Evolutionary conservation across 2,329 filamentous ascomycete genomes (phyloP), one percentile per base, ranked within the genome.

Genomic region (Annulohypoxylon truncatum): DNA sequence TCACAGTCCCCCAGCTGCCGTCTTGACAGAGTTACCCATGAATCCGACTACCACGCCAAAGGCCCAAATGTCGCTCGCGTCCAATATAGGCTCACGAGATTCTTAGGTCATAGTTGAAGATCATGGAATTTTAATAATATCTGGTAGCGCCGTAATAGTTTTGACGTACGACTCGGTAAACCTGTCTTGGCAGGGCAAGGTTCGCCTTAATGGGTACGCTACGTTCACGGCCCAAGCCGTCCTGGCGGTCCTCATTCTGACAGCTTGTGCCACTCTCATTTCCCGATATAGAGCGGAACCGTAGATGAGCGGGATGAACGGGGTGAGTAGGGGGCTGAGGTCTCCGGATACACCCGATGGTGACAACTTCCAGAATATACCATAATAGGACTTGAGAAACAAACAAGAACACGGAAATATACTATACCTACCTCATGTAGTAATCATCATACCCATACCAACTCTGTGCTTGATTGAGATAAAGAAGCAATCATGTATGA

Each of bases 161-260:
- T 35, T 26, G 42, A 52, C 33, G 40, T 47, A 58, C 28, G 53
- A 67, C 46, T 66, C 58, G 31, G 8, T 46, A 12, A 12, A 33
- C 40, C 15, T 35, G 12, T 18, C 64, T 66, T 68, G 64, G 69
- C 67, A 71, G 65, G 67, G 67, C 61, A 69, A 53, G 58, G 64
- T 68, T 68, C 24, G 26, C 13, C 26, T 46, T 61, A 61, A 59
- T 57, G 15, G 44, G 26, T 46, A n/a, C 46, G 46, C 64, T 56
- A 60, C 47, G 40, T 59, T 48, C 22, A 54, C 40, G 24, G 53
- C 33, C 29, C 47, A 54, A 42, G 38, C 38, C 38, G 38, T 22
- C 15, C n/a, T 42, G 7, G 18, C 18, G 15, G 4, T 10, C 2
- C 13, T 50, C 10, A 24, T 35, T 54, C 33, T 62, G 58, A 60